Percentiles rank a stretch among this genome's conserved stretches.
Conservation (phyloP, 306 rosid genomes). For the Malus fusca region DNA sequence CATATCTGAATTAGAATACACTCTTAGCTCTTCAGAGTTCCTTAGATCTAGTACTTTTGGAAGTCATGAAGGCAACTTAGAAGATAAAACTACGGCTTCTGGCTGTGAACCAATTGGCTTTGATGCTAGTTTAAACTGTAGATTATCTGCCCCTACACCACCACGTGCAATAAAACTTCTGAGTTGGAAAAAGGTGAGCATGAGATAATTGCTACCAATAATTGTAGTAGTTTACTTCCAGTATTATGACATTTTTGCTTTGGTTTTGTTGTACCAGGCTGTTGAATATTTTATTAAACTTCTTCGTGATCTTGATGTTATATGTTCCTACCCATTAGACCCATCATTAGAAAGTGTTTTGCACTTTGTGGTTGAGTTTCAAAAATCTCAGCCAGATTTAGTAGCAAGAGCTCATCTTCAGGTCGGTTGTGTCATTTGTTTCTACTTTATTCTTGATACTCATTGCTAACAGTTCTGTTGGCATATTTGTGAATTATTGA, state of each 20-base stretch:
- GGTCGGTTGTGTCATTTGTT: slow-evolving; percentile 33
- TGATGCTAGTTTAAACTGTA: slow-evolving; percentile 80
- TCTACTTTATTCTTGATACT: slow-evolving; percentile 2
- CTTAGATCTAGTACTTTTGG: slow-evolving; percentile 47
- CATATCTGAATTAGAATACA: slow-evolving; percentile 57
- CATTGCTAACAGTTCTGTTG: slow-evolving; percentile 3
- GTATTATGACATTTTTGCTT: slow-evolving; percentile 16
- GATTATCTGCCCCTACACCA: slow-evolving; percentile 94
- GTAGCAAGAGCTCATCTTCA: slow-evolving; percentile 96
- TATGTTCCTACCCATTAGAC: slow-evolving; percentile 69
- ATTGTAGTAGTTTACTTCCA: background rate
- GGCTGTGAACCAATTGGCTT: slow-evolving; percentile 89
- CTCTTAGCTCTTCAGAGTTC: slow-evolving; percentile 56
- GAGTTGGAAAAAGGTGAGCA: slow-evolving; percentile 64
- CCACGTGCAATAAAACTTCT: slow-evolving; percentile 79
- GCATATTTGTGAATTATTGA: slow-evolving; percentile 24
- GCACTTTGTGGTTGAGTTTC: slow-evolving; percentile 81
- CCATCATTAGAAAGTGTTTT: slow-evolving; percentile 65
- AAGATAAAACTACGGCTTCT: slow-evolving; percentile 68
- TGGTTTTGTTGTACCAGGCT: slow-evolving; percentile 52
- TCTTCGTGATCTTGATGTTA: slow-evolving; percentile 60
- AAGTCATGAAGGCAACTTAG: slow-evolving; percentile 32
- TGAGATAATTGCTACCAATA: slow-evolving; percentile 10
- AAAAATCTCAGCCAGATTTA: slow-evolving; percentile 85
- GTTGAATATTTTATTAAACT: slow-evolving; percentile 80